These are phyloP conservation scores for Annulohypoxylon bovei DNA, from an alignment of 495 filamentous ascomycete genomes.

Conservation along the genomic window DNA sequence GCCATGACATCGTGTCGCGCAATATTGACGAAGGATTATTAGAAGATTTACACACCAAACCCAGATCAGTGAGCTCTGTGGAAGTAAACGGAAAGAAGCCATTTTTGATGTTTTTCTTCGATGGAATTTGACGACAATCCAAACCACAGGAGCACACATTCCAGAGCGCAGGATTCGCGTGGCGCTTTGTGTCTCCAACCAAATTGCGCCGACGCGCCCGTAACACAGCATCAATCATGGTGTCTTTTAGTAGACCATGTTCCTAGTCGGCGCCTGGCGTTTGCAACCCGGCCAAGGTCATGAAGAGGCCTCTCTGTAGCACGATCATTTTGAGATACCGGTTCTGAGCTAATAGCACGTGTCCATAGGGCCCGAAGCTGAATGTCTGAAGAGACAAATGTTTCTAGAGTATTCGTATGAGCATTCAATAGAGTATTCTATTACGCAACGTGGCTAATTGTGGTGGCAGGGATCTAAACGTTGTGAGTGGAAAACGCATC, in stretches of 20 bases:
- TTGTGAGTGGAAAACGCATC: background rate
- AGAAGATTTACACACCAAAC: background rate
- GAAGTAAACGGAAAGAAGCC: background rate
- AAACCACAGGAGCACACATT: constrained; percentile 16
- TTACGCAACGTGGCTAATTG: constrained; percentile 1
- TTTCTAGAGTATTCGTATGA: constrained; percentile 6
- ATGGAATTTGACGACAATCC: constrained; percentile 26
- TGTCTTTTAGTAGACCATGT: background rate
- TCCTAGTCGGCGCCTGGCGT: background rate
- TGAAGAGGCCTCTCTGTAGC: background rate
- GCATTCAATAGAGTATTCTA: background rate
- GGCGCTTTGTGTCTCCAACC: background rate
- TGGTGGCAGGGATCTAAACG: background rate
- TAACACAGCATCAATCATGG: background rate
- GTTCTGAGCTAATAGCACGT: background rate
- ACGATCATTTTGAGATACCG: background rate
- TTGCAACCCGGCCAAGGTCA: background rate
- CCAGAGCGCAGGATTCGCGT: constrained; percentile 18
- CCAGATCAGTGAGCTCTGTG: background rate
- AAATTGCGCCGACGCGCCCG: background rate
- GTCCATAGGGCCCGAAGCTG: background rate
- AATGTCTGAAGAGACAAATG: background rate
- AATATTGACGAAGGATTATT: background rate
- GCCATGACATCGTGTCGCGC: constrained; percentile 20
- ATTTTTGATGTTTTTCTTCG: constrained; percentile 12